Evolutionary conservation across 2,329 filamentous ascomycete genomes (phyloP), one percentile per base, ranked within the genome.

Genomic region (Cladorrhinum sp.): DNA sequence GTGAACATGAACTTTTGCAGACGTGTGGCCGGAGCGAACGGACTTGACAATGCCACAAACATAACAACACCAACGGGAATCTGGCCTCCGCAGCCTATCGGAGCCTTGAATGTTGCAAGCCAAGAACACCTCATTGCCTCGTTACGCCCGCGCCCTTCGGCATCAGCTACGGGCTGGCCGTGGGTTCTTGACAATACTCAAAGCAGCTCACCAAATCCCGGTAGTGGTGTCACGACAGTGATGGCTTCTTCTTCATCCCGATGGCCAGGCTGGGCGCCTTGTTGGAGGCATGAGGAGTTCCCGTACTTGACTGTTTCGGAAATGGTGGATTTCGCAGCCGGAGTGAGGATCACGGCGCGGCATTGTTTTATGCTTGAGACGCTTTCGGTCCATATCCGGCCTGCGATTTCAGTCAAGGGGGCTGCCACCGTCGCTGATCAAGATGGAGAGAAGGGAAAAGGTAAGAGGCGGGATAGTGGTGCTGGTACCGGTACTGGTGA

Each of bases 241-340:
- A 41, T 57, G 25, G 4, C 25, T 29, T 29, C 25, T 29, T 4
- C 25, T 8, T 12, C 32, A 12, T 22, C 53, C 24, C 57, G 57
- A n/a, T 63, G 65, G 64, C 60, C 63, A 9, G 66, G 65, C 36
- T 60, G 68, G 55, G 76, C 77, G 13, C 79, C 81, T 2, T 84
- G 81, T 70, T 84, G 81, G 81, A 76, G 81, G 18, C 81, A 84
- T 69, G 77, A 82, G 65, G 77, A 79, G 61, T 82, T 81, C 57
- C 81, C 81, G 0, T 81, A 78, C 65, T 69, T 82, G 9, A 82
- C 79, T 1, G 73, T 82, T 13, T 71, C 75, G 36, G 75, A 81
- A 59, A 75, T 76, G 55, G 73, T 77, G 16, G 81, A 84, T 62
- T 66, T 67, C 2, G 65, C 64, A 0, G 80, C 81, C 0, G 79